phyloP scores from a whole-genome alignment of 805 yeast species.

The Candida rishiriensis region DNA sequence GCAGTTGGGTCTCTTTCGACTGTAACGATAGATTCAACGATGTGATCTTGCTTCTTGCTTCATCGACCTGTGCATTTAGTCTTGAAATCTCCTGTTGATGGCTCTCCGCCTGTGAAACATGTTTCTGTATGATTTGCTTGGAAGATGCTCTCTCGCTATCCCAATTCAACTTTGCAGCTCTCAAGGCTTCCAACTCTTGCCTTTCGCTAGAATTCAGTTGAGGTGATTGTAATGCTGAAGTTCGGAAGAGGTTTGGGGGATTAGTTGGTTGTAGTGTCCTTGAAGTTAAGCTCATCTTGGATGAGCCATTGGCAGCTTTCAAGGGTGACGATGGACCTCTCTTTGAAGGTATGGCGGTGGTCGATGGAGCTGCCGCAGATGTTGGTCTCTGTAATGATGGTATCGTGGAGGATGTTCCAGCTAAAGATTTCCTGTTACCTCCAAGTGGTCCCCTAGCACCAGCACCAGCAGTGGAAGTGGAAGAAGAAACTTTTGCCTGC shows the following conservation, averaged over 20 bases:
- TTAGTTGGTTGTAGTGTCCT: constrained; percentile 20
- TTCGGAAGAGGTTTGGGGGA: constrained; percentile 11
- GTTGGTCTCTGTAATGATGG: not conserved
- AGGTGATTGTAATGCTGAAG: constrained; percentile 14
- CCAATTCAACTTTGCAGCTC: constrained; percentile 51
- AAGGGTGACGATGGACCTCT: constrained; percentile 70
- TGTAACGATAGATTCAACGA: constrained; percentile 47
- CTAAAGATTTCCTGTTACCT: not conserved
- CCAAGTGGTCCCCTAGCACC: constrained; percentile 1
- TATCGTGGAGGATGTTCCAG: not conserved
- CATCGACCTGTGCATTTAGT: constrained; percentile 34
- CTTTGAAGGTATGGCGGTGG: constrained; percentile 49
- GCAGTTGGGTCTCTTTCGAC: constrained; percentile 66
- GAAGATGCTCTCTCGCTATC: constrained; percentile 29
- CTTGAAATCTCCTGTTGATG: constrained; percentile 31
- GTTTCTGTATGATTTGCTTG: constrained; percentile 26
- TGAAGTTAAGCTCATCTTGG: constrained; percentile 26
- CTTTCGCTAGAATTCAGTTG: constrained; percentile 26
- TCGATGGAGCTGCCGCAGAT: not conserved
- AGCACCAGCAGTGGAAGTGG: not conserved
- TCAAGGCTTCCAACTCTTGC: constrained; percentile 46
- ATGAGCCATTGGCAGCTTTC: constrained; percentile 28
- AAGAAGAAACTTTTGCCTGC: not conserved
- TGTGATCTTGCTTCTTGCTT: constrained; percentile 46
- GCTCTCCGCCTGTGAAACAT: constrained; percentile 27